Percentiles rank a stretch among this genome's conserved stretches.
These are phyloP conservation scores for Talaromyces proteolyticus DNA, from an alignment of 495 filamentous ascomycete genomes.

Conservation along the genomic window DNA sequence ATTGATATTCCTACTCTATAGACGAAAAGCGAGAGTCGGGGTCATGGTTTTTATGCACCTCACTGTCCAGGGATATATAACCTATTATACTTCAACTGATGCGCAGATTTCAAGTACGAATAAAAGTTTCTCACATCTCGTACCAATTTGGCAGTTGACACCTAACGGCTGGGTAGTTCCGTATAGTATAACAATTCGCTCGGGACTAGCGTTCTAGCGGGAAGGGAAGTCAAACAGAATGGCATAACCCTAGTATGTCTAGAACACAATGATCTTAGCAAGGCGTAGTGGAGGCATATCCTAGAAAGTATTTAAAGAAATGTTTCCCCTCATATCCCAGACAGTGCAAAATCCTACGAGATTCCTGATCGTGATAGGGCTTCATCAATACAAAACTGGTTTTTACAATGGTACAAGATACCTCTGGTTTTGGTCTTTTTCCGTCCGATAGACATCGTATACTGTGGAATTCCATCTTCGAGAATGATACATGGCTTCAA, in stretches of 20 bases:
- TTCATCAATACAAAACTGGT: neutral
- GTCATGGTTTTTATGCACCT: too few species aligned
- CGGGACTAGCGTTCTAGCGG: neutral
- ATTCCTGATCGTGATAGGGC: neutral
- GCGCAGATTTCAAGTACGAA: neutral
- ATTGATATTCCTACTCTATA: neutral
- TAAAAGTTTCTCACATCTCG: neutral
- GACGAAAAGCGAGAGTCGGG: too few species aligned
- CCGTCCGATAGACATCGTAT: neutral
- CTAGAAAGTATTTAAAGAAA: neutral
- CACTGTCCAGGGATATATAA: neutral
- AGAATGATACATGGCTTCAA: neutral
- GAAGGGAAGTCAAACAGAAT: neutral
- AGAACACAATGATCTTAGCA: neutral
- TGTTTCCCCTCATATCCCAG: neutral
- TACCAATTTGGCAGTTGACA: neutral
- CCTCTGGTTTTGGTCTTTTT: neutral
- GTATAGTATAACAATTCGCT: neutral
- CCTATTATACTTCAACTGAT: too few species aligned
- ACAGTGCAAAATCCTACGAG: neutral
- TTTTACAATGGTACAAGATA: too few species aligned
- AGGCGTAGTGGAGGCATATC: slow-evolving; percentile 14
- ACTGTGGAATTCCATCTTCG: neutral
- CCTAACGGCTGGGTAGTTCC: neutral
- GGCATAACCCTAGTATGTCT: neutral